Evolutionary conservation across 2,329 filamentous ascomycete species (phyloP).

Genomic region (Colletotrichum paranaense): DNA sequence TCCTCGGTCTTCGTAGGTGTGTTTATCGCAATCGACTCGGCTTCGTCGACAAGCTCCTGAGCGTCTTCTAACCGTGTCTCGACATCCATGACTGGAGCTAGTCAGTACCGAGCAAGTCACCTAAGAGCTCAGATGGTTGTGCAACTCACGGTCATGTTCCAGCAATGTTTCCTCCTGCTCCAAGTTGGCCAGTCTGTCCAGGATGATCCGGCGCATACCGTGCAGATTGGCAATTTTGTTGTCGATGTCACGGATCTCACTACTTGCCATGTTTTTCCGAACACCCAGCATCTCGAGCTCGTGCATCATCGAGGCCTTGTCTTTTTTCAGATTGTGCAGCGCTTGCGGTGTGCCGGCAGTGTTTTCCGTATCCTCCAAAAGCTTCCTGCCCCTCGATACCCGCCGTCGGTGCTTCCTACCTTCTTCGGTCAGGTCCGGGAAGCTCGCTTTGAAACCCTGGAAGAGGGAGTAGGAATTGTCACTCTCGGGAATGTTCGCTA

Average conservation of each 20-base stretch:
- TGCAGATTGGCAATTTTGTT: conserved; percentile 95
- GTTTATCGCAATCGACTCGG: conserved; percentile 64
- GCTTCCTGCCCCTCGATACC: conserved; percentile 79
- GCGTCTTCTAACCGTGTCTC: conserved; percentile 72
- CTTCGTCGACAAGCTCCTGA: conserved; percentile 69
- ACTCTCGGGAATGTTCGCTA: conserved; percentile 88
- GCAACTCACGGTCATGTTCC: conserved; percentile 82
- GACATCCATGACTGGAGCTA: conserved; percentile 67
- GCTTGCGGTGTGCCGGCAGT: conserved; percentile 70
- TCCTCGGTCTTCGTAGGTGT: conserved; percentile 65
- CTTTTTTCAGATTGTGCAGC: conserved; percentile 80
- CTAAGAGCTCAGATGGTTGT: not conserved
- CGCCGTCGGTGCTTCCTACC: conserved; percentile 77
- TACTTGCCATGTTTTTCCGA: conserved; percentile 96
- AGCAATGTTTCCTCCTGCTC: conserved; percentile 92
- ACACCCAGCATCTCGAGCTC: conserved; percentile 91
- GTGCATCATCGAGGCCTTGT: conserved; percentile 83
- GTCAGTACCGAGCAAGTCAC: conserved; percentile 43
- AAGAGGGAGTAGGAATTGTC: conserved; percentile 92
- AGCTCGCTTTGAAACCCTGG: conserved; percentile 92
- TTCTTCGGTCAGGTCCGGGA: conserved; percentile 78
- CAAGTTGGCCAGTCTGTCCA: conserved; percentile 85
- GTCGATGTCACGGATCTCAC: conserved; percentile 96
- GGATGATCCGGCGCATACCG: conserved; percentile 90
- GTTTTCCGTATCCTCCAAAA: conserved; percentile 74